Percentiles rank a stretch among this genome's conserved stretches.
Evolutionary conservation across 768 basidiomycete species (phyloP).

Genomic region (Grammothele lineata): DNA sequence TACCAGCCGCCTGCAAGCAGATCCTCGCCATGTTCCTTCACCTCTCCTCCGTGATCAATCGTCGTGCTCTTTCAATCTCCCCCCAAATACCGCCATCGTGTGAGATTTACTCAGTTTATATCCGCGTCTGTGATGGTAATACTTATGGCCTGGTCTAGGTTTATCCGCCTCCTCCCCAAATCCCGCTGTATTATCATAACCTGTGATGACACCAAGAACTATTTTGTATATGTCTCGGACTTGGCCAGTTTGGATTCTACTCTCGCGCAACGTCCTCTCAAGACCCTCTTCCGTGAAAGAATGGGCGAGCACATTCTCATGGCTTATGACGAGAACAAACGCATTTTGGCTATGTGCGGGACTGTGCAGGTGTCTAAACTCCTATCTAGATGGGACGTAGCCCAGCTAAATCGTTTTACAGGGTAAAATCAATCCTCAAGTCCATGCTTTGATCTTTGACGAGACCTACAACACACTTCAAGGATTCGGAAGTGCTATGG

Average conservation of each 20-base stretch:
- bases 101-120: constrained; percentile 25
- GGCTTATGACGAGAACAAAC: constrained; percentile 49
- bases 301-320: constrained; percentile 42
- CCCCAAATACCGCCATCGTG: constrained; percentile 27
- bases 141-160: too few species aligned
- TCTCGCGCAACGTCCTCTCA: too few species aligned
- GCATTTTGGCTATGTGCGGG: constrained; percentile 42
- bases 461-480: constrained; percentile 40
- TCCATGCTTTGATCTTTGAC: constrained; percentile 47
- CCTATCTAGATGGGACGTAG: too few species aligned
- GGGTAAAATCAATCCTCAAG: constrained; percentile 17
- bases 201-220: constrained; percentile 29
- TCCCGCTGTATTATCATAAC: constrained; percentile 41
- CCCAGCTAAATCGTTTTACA: not conserved
- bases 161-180: constrained; percentile 39
- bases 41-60: constrained; percentile 23
- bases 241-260: too few species aligned
- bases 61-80: constrained; percentile 24
- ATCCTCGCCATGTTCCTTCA: constrained; percentile 29
- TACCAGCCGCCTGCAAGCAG: constrained; percentile 31
- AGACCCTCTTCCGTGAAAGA: constrained; percentile 41
- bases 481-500: constrained; percentile 39
- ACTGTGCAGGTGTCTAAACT: too few species aligned
- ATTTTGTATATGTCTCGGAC: constrained; percentile 40
- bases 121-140: too few species aligned